phyloP scores from a whole-genome alignment of 2,329 filamentous ascomycete genomes.

The Phyllachora maydis region DNA sequence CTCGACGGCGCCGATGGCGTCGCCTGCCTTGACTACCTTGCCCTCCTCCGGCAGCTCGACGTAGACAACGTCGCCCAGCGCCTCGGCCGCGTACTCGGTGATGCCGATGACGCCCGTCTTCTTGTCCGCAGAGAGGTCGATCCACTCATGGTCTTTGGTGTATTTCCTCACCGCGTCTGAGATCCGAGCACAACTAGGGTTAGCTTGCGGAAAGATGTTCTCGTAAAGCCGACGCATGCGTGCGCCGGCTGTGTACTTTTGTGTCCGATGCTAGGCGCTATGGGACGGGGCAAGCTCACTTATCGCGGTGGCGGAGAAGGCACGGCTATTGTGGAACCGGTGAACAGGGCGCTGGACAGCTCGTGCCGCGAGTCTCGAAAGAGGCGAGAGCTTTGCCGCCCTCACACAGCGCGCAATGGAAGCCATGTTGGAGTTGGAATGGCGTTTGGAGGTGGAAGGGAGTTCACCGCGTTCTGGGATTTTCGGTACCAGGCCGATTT shows the following conservation, averaged over 20 bases:
- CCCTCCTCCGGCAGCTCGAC: slow-evolving; percentile 72
- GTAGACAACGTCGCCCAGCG: slow-evolving; percentile 91
- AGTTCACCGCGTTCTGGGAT: no score
- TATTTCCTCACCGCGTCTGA: slow-evolving; percentile 57
- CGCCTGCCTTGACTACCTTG: slow-evolving; percentile 50
- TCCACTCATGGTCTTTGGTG: slow-evolving; percentile 97
- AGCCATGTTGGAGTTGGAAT: slow-evolving; percentile 24
- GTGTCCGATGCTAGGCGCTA: no score
- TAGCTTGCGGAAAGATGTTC: no score
- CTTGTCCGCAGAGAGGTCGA: slow-evolving; percentile 67
- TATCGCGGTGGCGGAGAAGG: slow-evolving; percentile 23
- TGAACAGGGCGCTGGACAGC: slow-evolving; percentile 12
- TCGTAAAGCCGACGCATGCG: no score
- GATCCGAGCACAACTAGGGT: slow-evolving; percentile 1
- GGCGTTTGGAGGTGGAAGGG: no score
- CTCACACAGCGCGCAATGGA: slow-evolving; percentile 37
- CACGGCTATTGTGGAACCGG: slow-evolving; percentile 17
- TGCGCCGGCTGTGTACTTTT: no score
- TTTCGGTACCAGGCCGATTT: no score
- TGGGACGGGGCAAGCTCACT: slow-evolving; percentile 13
- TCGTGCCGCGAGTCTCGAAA: slow-evolving; percentile 17
- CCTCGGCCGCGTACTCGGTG: slow-evolving; percentile 75
- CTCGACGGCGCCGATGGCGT: slow-evolving; percentile 85
- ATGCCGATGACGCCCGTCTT: slow-evolving; percentile 72
- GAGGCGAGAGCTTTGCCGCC: slow-evolving; percentile 23